Evolutionary conservation across 1,284 basidiomycete genomes (phyloP), one percentile per base, ranked within the genome.

Genomic region (Takashimella tepidaria): DNA sequence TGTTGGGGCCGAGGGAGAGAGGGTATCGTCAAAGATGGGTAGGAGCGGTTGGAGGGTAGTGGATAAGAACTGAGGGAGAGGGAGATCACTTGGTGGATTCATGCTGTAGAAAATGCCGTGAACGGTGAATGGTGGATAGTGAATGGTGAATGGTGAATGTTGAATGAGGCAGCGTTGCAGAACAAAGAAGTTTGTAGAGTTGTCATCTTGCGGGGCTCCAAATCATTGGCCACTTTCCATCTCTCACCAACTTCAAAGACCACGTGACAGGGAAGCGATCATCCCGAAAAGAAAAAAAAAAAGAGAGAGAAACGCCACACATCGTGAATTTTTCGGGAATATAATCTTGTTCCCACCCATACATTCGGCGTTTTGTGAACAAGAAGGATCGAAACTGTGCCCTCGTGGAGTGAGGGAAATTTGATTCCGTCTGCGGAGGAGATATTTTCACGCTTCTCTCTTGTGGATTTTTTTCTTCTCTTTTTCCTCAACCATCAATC

Each of bases 51-150:
- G 41, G 6, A 76, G 66, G 5, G 68, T 68, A 22, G 64, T 63
- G 3, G 69, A 59, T 57, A 68, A 71, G 56, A 67, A 70, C 24
- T 66, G 60, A 2, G 74, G 74, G 1, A 76, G 61, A 1, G 74
- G 72, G 3, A 74, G 65, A 37, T 8, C 31, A 16, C 8, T 8
- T 16, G 31, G n/a, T n/a, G n/a, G n/a, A n/a, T n/a, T n/a, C n/a
- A n/a, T n/a, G n/a, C n/a, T n/a, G n/a, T n/a, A n/a, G n/a, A n/a
- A n/a, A n/a, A n/a, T n/a, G n/a, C n/a, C n/a, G 16, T 8, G 31
- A 16, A 8, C 16, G 31, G 31, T 37, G 31, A 16, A 37, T 37
- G 31, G 8, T 37, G 31, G 10, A 8, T 16, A 37, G 31, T 16
- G 31, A 37, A 16, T 16, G 31, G 16, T 8, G 31, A 16, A 8